Evolutionary conservation across 305 asterid genomes (phyloP).

Genomic region (Solanum hybrid): DNA sequence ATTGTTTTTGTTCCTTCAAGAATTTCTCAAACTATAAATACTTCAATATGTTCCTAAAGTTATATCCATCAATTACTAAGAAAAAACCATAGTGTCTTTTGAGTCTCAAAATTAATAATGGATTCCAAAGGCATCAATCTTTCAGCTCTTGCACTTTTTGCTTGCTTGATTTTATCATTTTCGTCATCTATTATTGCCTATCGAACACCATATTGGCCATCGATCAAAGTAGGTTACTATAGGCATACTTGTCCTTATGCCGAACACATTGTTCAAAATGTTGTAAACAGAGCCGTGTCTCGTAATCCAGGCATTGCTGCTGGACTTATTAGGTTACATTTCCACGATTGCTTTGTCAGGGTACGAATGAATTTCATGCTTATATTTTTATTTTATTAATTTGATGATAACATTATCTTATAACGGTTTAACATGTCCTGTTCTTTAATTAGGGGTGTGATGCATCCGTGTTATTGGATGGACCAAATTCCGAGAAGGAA

Average conservation of each 20-base stretch:
- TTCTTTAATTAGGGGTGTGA: conserved; percentile 33
- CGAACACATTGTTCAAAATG: conserved; percentile 3
- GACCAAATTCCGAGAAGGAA: conserved; percentile 24
- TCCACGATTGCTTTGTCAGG: conserved; percentile 26
- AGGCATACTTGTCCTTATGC: conserved; percentile 10
- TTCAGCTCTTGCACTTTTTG: background rate
- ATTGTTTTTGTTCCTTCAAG: background rate
- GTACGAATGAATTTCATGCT: background rate
- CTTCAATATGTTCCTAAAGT: background rate
- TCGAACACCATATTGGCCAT: background rate
- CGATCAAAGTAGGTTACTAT: conserved; percentile 9
- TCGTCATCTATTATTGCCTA: background rate
- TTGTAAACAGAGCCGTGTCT: conserved; percentile 1
- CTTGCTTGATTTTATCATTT: background rate
- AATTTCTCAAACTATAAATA: background rate
- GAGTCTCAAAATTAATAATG: background rate
- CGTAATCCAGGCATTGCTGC: conserved; percentile 16
- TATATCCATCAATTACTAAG: background rate
- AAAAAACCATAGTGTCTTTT: background rate
- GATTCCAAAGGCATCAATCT: background rate
- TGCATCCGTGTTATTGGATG: conserved; percentile 35
- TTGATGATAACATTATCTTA: background rate
- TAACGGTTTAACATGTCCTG: background rate
- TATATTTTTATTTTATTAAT: background rate
- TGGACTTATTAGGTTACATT: conserved; percentile 18